phyloP scores from a whole-genome alignment of 2,329 filamentous ascomycete genomes.

The Ambrosiella beaveri region DNA sequence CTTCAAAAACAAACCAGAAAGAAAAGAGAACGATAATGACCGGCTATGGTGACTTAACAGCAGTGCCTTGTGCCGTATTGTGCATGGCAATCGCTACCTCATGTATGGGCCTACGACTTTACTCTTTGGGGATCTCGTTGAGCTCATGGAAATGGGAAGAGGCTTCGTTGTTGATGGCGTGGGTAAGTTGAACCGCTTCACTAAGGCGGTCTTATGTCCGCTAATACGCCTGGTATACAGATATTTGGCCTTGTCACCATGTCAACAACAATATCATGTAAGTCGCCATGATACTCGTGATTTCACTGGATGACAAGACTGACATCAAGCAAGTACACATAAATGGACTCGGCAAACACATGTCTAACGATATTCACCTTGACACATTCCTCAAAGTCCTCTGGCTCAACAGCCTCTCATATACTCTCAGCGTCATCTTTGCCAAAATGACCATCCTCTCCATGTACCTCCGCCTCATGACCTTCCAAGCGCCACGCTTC shows the following conservation, averaged over 20 bases:
- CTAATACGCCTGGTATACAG: not conserved
- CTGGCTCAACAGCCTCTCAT: conserved; percentile 13
- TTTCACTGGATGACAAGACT: not conserved
- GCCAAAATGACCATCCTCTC: conserved; percentile 16
- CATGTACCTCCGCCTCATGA: conserved; percentile 17
- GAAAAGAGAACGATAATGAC: not conserved
- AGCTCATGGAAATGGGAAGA: conserved; percentile 21
- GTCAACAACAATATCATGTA: conserved; percentile 12
- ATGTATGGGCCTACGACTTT: conserved; percentile 20
- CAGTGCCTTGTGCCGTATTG: conserved; percentile 14
- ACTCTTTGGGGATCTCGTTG: conserved; percentile 20
- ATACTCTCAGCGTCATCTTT: conserved; percentile 14
- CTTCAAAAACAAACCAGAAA: not conserved
- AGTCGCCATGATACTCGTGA: not conserved
- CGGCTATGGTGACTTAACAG: conserved; percentile 13
- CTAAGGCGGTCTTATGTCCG: too few relatives aligned
- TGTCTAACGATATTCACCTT: not conserved
- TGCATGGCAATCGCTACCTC: conserved; percentile 17
- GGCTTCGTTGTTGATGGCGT: conserved; percentile 20
- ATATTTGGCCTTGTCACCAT: conserved; percentile 10
- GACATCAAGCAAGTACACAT: conserved; percentile 6
- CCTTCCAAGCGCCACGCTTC: conserved; percentile 14
- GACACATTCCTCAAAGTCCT: conserved; percentile 11
- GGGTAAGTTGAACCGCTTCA: conserved; percentile 14
- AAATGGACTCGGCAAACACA: conserved; percentile 7